Conservation (phyloP, 202 grass and related monocot genomes). For the Panicum hallii region DNA sequence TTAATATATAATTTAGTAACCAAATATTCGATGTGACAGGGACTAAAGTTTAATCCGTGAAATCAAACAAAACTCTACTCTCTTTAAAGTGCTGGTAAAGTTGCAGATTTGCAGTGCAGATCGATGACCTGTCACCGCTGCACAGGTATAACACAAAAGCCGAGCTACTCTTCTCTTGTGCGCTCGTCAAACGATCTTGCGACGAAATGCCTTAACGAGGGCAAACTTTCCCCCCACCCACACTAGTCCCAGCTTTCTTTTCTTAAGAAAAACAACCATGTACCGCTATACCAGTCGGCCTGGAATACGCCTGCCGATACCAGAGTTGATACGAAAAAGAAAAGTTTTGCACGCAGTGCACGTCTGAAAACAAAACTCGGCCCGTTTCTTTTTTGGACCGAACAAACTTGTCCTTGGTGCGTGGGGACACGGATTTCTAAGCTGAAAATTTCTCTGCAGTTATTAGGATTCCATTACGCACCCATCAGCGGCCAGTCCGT, state of each 20-base stretch:
- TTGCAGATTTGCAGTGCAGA: neutral
- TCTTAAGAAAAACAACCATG: neutral
- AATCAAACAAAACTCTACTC: neutral
- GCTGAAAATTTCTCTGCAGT: neutral
- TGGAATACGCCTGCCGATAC: constrained; percentile 7
- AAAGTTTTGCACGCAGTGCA: neutral
- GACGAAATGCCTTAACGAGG: neutral
- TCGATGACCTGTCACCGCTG: neutral
- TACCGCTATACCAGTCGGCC: constrained; percentile 21
- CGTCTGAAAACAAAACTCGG: constrained; percentile 30
- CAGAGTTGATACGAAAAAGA: neutral
- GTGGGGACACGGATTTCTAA: neutral
- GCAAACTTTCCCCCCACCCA: neutral
- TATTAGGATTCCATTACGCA: neutral
- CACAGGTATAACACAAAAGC: neutral
- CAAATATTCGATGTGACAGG: too few species aligned
- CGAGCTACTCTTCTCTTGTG: neutral
- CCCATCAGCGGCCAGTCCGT: neutral
- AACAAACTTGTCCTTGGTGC: constrained; percentile 22
- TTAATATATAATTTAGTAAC: too few species aligned
- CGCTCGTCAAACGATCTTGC: neutral
- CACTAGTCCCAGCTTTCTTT: neutral
- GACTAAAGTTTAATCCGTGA: too few species aligned
- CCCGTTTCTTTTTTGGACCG: neutral
- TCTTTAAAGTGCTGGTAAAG: neutral